Conservation (phyloP, 176 grass and related monocot species). For the Puccinellia tenuiflora region DNA sequence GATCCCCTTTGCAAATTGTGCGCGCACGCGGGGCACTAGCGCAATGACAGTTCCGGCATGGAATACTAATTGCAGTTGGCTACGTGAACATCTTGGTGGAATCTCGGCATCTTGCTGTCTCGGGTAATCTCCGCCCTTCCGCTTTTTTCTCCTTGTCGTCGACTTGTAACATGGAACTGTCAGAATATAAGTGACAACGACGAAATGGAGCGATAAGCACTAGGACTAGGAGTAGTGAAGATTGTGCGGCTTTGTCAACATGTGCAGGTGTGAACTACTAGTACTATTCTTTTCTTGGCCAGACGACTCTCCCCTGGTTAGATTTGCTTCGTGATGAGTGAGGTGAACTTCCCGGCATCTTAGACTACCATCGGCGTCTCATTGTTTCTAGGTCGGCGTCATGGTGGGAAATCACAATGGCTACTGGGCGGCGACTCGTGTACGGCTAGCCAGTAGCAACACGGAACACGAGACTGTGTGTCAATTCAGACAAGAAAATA, state of each 20-base stretch:
- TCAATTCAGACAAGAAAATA: neutral
- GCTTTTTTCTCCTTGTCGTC: neutral
- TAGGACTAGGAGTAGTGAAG: neutral
- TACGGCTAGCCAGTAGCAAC: neutral
- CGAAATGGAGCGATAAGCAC: neutral
- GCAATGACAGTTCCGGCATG: neutral
- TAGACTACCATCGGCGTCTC: no score
- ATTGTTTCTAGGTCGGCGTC: neutral
- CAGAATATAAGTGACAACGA: neutral
- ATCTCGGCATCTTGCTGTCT: neutral
- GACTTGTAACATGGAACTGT: neutral
- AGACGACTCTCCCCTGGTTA: neutral
- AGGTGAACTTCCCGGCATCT: neutral
- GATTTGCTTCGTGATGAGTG: neutral
- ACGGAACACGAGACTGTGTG: no score
- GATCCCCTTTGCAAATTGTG: neutral
- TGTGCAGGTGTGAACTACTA: neutral
- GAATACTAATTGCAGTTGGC: conserved; percentile 25
- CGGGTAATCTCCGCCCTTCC: conserved; percentile 5
- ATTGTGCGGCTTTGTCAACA: neutral
- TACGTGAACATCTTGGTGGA: neutral
- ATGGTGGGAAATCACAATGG: neutral
- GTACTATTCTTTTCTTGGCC: neutral
- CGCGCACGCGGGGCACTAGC: neutral
- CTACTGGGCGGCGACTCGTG: neutral